Evolutionary conservation across 768 basidiomycete species (phyloP), one percentile per base, ranked within the genome.

Genomic region (Panaeolus papilionaceus): DNA sequence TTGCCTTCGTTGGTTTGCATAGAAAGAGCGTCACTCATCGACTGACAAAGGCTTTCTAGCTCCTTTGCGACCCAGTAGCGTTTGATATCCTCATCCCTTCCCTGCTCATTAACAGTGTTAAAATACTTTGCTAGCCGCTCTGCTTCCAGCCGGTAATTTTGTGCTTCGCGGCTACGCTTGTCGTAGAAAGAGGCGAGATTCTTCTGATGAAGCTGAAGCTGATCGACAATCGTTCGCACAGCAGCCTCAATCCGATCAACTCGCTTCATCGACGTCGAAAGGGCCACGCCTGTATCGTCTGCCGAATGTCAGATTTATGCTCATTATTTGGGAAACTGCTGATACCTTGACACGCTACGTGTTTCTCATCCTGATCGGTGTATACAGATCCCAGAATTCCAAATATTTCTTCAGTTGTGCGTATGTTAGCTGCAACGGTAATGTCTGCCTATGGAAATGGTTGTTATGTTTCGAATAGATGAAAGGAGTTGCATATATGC

Each of bases 371-470:
- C 4, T 49, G n/a, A 18, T 39, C 23, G 10, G n/a, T 26, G 26
- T 33, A 33, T 33, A 2, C 26, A 23, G n/a, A 28, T 1, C 64
- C 58, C 7, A 68, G 54, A 37, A 10, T 47, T n/a, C 39, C 33
- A 47, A 72, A 64, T 7, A 66, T 23, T 11, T 38, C 61, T 26
- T 67, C 64, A 0, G 67, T 61, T 11, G 23, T n/a, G 66, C 66
- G 18, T 38, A 71, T 16, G 1, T 66, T 69, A 20, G 67, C 64
- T 39, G 67, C 37, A 40, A 76, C 64, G 12, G 61, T 54, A 9
- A 49, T 70, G 65, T 75, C 75, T 10, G 64, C 66, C 74, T 76
- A 42, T 12, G 62, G 38, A 40, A 12, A 14, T 61, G 37, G 61
- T 9, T 61, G 40, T 23, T 49, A 42, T 20, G 38, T 38, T 18